Percentiles rank a stretch among this genome's conserved stretches.
Evolutionary conservation across 345 rosid genomes (phyloP).

Genomic region (Acer negundo): DNA sequence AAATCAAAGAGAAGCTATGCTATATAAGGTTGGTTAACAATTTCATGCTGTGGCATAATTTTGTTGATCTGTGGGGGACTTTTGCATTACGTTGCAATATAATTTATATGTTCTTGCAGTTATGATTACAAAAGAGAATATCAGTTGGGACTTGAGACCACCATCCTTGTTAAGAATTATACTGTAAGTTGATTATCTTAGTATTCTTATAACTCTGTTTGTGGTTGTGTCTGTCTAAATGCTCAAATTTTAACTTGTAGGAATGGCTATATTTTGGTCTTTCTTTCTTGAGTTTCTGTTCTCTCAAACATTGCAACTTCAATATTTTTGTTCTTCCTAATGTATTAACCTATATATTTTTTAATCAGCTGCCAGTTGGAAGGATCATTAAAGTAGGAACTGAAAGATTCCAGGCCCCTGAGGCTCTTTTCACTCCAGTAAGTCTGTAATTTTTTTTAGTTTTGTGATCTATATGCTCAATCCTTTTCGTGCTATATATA

Average conservation of each 20-base stretch:
- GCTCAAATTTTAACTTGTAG: neutral
- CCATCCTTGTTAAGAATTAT: constrained; percentile 91
- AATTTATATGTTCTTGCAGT: constrained; percentile 43
- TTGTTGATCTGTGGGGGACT: neutral
- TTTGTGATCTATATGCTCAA: neutral
- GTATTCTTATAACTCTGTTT: neutral
- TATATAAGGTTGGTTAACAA: constrained; percentile 61
- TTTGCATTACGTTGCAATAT: constrained; percentile 11
- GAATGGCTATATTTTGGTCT: neutral
- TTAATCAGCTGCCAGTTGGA: constrained; percentile 91
- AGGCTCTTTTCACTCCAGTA: constrained; percentile 98
- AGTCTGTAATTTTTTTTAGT: constrained; percentile 22
- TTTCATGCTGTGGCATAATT: constrained; percentile 3
- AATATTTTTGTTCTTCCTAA: neutral
- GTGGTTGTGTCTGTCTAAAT: neutral
- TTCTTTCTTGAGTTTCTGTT: constrained; percentile 3
- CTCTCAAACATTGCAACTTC: neutral
- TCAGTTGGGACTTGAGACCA: constrained; percentile 93
- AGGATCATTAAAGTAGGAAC: constrained; percentile 95
- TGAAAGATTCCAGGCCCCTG: constrained; percentile 97
- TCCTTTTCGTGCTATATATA: too few relatives aligned
- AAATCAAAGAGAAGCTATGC: constrained; percentile 96
- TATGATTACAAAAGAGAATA: constrained; percentile 96
- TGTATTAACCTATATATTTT: constrained; percentile 12
- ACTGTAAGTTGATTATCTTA: constrained; percentile 61